Evolutionary conservation across 1,139 yeast species (phyloP).

Genomic region (Yarrowia galli): DNA sequence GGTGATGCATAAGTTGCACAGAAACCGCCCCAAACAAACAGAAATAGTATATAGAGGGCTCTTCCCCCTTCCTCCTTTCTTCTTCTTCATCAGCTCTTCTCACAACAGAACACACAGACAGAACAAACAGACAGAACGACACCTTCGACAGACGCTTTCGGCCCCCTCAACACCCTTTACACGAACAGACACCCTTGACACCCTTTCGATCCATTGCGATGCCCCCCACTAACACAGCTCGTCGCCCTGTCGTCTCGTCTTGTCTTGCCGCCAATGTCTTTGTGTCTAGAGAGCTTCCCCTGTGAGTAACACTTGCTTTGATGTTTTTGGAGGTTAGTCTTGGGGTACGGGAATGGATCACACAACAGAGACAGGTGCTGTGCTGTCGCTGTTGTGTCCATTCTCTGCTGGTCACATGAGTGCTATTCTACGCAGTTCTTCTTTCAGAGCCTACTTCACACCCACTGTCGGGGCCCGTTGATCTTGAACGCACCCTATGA

Average conservation of each 20-base stretch:
- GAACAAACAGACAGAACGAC: not conserved
- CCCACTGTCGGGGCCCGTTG: slow-evolving; percentile 1
- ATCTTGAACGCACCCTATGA: not conserved
- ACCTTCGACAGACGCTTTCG: too few species aligned
- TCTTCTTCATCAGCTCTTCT: not conserved
- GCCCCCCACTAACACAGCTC: not conserved
- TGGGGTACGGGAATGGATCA: not conserved
- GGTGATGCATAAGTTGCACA: not conserved
- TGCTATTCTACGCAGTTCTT: not conserved
- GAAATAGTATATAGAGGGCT: not conserved
- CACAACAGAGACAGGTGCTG: not conserved
- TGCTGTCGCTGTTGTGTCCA: not conserved
- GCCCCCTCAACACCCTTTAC: too few species aligned
- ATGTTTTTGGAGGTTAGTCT: not conserved
- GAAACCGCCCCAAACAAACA: not conserved
- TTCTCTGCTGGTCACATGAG: not conserved
- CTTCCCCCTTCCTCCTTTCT: not conserved
- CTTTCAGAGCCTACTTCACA: not conserved
- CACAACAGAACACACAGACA: not conserved
- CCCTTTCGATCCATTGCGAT: too few species aligned
- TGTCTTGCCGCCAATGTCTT: not conserved
- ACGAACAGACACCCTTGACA: too few species aligned
- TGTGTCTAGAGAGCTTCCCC: not conserved
- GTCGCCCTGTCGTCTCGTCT: not conserved
- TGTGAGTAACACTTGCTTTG: not conserved